Conservation (phyloP, 2,329 filamentous ascomycete species). For the Ampelomyces quisqualis region DNA sequence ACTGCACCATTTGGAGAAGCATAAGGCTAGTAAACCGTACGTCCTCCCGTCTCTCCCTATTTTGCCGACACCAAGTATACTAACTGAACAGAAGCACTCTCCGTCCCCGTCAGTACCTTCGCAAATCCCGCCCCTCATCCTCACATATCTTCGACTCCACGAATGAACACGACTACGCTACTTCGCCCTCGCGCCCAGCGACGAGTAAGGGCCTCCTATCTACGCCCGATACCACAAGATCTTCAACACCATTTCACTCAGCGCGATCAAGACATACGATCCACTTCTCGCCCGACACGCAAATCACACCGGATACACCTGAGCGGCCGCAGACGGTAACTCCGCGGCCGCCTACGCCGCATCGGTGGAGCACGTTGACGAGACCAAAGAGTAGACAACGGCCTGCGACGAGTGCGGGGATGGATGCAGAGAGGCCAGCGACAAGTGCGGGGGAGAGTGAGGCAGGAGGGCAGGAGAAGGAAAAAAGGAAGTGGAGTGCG, state of each 20-base stretch:
- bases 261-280: slow-evolving; percentile 4
- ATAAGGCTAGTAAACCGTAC: slow-evolving; percentile 25
- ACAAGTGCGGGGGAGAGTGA: slow-evolving; percentile 9
- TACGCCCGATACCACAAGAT: slow-evolving; percentile 1
- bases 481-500: slow-evolving; percentile 25
- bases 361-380: slow-evolving; percentile 10
- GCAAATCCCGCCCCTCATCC: slow-evolving; percentile 13
- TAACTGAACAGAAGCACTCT: slow-evolving; percentile 8
- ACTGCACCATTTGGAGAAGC: slow-evolving; percentile 36
- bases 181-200: slow-evolving; percentile 8
- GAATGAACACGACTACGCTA: background rate
- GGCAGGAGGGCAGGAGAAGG: slow-evolving; percentile 2
- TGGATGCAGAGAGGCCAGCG: slow-evolving; percentile 10
- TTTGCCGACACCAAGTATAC: background rate
- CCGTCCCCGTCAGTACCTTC: slow-evolving; percentile 11
- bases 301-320: too few species aligned
- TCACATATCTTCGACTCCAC: background rate
- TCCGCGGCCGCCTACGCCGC: background rate
- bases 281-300: slow-evolving; percentile 3
- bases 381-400: slow-evolving; percentile 15
- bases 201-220: slow-evolving; percentile 2
- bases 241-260: background rate
- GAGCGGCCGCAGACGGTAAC: slow-evolving; percentile 4
- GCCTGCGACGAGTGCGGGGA: slow-evolving; percentile 15
- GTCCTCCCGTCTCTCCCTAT: background rate